Conservation (phyloP, 306 rosid species). For the barrel medic (Medicago truncatula) region DNA sequence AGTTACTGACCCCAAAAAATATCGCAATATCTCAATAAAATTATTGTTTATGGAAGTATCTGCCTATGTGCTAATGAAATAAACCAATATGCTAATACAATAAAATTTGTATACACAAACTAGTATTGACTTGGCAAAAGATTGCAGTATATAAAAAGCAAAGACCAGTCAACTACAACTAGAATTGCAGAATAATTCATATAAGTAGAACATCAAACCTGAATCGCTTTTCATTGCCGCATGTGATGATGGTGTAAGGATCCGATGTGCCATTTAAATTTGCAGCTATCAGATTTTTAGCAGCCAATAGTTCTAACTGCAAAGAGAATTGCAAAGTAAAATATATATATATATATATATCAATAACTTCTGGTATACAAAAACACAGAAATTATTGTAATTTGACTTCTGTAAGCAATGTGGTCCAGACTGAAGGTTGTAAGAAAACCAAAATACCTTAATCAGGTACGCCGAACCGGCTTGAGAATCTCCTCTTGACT, state of each 20-base stretch:
- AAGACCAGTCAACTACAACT: slow-evolving; percentile 18
- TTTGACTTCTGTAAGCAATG: slow-evolving; percentile 13
- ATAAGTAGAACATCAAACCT: slow-evolving; percentile 55
- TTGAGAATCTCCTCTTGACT: slow-evolving; percentile 66
- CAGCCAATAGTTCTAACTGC: slow-evolving; percentile 96
- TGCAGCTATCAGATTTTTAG: slow-evolving; percentile 92
- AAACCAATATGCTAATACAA: slow-evolving; percentile 16
- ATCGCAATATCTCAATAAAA: too few relatives aligned
- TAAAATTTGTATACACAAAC: background rate
- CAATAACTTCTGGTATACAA: slow-evolving; percentile 10
- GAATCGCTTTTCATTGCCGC: slow-evolving; percentile 91
- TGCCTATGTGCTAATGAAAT: slow-evolving; percentile 12
- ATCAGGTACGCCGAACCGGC: slow-evolving; percentile 69
- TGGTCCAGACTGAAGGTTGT: slow-evolving; percentile 37
- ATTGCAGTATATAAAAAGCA: slow-evolving; percentile 10
- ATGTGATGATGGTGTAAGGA: slow-evolving; percentile 93
- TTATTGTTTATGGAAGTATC: slow-evolving; percentile 6
- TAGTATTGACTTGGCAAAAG: slow-evolving; percentile 6
- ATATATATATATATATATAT: too few relatives aligned
- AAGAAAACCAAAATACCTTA: slow-evolving; percentile 64
- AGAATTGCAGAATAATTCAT: slow-evolving; percentile 8
- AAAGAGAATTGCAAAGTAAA: slow-evolving; percentile 42
- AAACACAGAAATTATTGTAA: slow-evolving; percentile 7
- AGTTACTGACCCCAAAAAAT: background rate
- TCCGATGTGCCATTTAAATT: slow-evolving; percentile 97